Evolutionary conservation across 495 filamentous ascomycete genomes (phyloP).

Genomic region (Oleoguttula mirabilis): DNA sequence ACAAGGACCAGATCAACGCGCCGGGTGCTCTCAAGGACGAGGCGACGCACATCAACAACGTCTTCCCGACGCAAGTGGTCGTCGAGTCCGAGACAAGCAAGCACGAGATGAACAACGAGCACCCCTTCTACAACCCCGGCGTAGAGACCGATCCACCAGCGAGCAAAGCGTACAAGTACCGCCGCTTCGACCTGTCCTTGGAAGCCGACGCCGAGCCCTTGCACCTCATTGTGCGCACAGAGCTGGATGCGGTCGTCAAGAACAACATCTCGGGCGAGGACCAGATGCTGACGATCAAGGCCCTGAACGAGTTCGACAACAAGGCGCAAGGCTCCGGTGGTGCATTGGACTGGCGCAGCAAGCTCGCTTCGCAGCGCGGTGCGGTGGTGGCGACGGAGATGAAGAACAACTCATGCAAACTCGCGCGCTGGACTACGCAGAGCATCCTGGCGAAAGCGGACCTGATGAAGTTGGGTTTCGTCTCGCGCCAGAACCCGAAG

Average conservation of each 20-base stretch:
- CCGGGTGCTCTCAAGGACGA: constrained; percentile 83
- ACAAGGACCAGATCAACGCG: constrained; percentile 89
- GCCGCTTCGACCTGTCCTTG: constrained; percentile 85
- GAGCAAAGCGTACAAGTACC: constrained; percentile 95
- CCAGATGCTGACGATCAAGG: constrained; percentile 83
- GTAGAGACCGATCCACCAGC: constrained; percentile 89
- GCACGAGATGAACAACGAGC: constrained; percentile 70
- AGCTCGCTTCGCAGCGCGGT: constrained; percentile 84
- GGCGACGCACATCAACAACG: constrained; percentile 99
- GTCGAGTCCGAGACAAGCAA: constrained; percentile 64
- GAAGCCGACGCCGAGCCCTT: constrained; percentile 85
- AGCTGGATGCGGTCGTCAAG: constrained; percentile 91
- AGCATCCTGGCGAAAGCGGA: constrained; percentile 90
- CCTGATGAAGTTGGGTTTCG: constrained; percentile 95
- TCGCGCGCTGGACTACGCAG: constrained; percentile 93
- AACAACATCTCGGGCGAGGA: constrained; percentile 78
- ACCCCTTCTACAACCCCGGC: constrained; percentile 92
- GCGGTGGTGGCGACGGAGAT: constrained; percentile 98
- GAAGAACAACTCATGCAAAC: constrained; percentile 99
- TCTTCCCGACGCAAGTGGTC: constrained; percentile 91
- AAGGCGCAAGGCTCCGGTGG: constrained; percentile 91
- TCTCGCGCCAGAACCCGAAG: constrained; percentile 86
- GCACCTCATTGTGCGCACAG: constrained; percentile 86
- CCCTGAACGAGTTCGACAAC: constrained; percentile 95
- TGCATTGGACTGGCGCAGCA: constrained; percentile 89